phyloP scores from a whole-genome alignment of 73 alveolate genomes.

The Durusdinium trenchii region DNA sequence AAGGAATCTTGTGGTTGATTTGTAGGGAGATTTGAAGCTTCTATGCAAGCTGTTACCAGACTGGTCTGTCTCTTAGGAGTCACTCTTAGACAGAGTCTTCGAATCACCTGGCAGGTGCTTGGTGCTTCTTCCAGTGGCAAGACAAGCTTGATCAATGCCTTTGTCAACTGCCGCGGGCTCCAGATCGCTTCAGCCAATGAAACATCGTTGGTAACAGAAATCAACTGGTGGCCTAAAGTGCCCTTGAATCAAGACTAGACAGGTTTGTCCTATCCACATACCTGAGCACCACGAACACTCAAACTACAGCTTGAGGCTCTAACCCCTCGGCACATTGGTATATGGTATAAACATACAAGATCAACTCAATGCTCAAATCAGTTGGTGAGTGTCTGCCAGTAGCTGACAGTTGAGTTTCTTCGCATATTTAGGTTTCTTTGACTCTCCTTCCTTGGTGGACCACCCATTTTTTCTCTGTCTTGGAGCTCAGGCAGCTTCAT shows the following conservation, averaged over 20 bases:
- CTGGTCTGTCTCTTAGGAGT: no score
- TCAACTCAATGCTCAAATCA: neutral
- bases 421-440: neutral
- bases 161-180: constrained; percentile 37
- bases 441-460: neutral
- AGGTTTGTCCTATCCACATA: no score
- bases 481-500: constrained; percentile 50
- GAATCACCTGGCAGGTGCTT: constrained; percentile 3
- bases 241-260: no score
- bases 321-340: neutral
- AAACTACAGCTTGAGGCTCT: neutral
- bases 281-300: neutral
- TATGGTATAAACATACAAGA: neutral
- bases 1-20: no score
- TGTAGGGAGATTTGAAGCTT: no score
- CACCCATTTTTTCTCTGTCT: neutral
- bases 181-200: neutral
- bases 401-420: neutral
- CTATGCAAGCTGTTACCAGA: no score
- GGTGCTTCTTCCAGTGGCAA: constrained; percentile 75
- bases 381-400: neutral
- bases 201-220: no score
- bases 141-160: constrained; percentile 82
- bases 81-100: neutral
- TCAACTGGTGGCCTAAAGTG: no score